phyloP scores from a whole-genome alignment of 2,329 filamentous ascomycete species.

The Plenodomus lindquistii region DNA sequence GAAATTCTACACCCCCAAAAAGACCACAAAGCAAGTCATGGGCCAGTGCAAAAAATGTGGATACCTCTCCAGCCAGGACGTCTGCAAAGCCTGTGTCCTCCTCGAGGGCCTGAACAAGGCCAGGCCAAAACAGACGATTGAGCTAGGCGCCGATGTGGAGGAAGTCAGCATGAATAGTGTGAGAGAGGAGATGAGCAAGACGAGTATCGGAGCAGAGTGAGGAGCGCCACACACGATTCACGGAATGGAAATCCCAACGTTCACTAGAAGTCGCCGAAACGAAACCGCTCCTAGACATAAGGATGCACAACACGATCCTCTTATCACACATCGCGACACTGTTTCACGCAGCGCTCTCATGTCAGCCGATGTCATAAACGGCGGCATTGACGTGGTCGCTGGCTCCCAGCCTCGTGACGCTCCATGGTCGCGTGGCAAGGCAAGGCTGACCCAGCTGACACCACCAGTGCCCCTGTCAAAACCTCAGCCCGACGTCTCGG shows the following conservation, averaged over 20 bases:
- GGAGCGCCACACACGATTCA: background rate
- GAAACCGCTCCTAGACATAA: no score
- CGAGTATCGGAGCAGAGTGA: constrained; percentile 26
- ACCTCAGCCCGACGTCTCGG: background rate
- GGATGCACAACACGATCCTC: no score
- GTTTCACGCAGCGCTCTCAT: no score
- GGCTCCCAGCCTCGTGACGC: background rate
- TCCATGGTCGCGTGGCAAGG: background rate
- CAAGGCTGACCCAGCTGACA: background rate
- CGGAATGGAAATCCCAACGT: no score
- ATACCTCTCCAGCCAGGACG: constrained; percentile 90
- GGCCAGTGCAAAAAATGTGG: constrained; percentile 86
- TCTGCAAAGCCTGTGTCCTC: constrained; percentile 92
- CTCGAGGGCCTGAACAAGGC: constrained; percentile 88
- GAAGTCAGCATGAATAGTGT: constrained; percentile 25
- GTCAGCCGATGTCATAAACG: background rate
- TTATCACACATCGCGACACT: no score
- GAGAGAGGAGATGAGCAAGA: constrained; percentile 25
- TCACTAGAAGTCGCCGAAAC: no score
- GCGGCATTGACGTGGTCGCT: background rate
- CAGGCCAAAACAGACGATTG: constrained; percentile 47
- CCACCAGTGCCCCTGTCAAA: background rate
- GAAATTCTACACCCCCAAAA: constrained; percentile 30
- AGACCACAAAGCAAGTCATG: constrained; percentile 65
- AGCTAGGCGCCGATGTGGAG: constrained; percentile 32